Evolutionary conservation across 2,329 filamentous ascomycete genomes (phyloP), one percentile per base, ranked within the genome.

Genomic region (Colletotrichum coccodes): DNA sequence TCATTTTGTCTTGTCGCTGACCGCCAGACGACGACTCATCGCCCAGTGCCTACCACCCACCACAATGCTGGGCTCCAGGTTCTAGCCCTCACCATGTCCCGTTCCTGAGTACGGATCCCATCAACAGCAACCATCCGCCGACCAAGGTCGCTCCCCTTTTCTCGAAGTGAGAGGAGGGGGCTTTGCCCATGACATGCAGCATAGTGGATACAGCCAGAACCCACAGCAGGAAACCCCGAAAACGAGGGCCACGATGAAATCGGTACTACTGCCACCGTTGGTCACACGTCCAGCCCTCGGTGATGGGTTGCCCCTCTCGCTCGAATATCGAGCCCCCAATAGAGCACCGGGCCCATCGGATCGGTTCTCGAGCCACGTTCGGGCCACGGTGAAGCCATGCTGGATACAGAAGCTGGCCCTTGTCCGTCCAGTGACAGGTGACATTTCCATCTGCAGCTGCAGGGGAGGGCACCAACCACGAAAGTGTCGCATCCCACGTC

Each of bases 401-500:
- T 67, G 47, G 56, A 69, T 50, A 32, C 49, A 62, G 62, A 56
- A 50, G 56, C 44, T 38, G 34, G 42, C 52, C 36, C n/a, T 34
- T n/a, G 34, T 28, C 50, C 53, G 66, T 65, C 61, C 61, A 66
- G 64, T 70, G 52, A 70, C 57, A 68, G 64, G 34, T 63, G 67
- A 63, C 57, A 32, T 21, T 59, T 58, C 38, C n/a, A 67, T 32
- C 36, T 70, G 67, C 58, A 70, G 44, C 42, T 62, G 63, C 64
- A 70, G 67, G 67, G 67, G 52, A 54, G 50, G 42, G 56, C 30
- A 30, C 52, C 67, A 69, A 66, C 56, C 56, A 42, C 44, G 53
- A 26, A 21, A 50, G 47, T 40, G 59, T 65, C 61, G 54, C 54
- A 53, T 53, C 56, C 36, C 54, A 44, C 57, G 47, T 42, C 56